Evolutionary conservation across 1,139 yeast species (phyloP).

Genomic region (Yamadazyma spencermartinsiae): DNA sequence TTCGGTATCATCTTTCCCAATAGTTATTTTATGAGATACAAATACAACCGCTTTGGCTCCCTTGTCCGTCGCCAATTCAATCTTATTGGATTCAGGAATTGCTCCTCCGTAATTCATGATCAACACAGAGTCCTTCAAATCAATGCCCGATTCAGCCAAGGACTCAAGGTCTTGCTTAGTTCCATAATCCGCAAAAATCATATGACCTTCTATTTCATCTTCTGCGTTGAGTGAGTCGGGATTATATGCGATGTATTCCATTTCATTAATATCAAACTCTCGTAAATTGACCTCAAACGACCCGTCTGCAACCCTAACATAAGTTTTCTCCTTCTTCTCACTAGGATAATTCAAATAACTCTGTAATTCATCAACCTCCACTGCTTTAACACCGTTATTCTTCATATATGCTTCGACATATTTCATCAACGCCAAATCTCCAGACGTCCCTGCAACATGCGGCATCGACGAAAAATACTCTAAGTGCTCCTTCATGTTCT

Average conservation of each 20-base stretch:
- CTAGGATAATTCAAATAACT: constrained; percentile 61
- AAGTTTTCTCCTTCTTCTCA: constrained; percentile 22
- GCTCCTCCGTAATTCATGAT: constrained; percentile 62
- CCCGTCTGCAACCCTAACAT: constrained; percentile 35
- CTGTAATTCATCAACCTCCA: constrained; percentile 50
- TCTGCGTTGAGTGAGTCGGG: constrained; percentile 58
- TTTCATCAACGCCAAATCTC: constrained; percentile 69
- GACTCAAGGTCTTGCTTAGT: constrained; percentile 53
- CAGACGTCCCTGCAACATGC: constrained; percentile 84
- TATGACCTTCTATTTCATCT: constrained; percentile 54
- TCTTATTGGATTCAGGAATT: constrained; percentile 40
- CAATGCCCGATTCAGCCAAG: constrained; percentile 38
- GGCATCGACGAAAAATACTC: constrained; percentile 83
- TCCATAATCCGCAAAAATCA: constrained; percentile 63
- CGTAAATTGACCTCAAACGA: constrained; percentile 40
- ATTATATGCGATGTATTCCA: constrained; percentile 55
- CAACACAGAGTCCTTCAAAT: constrained; percentile 47
- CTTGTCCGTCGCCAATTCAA: constrained; percentile 29
- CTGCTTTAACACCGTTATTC: constrained; percentile 55
- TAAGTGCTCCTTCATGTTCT: constrained; percentile 64
- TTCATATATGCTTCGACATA: constrained; percentile 61
- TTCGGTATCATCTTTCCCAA: constrained; percentile 27
- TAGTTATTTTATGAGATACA: constrained; percentile 28
- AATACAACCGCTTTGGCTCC: constrained; percentile 41
- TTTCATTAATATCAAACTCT: constrained; percentile 31